A percentile compares a stretch with the other conserved stretches of the same genome.
These are phyloP conservation scores for Cenchrus americanus DNA, from an alignment of 176 grass and related monocot genomes.

Conservation along the genomic window DNA sequence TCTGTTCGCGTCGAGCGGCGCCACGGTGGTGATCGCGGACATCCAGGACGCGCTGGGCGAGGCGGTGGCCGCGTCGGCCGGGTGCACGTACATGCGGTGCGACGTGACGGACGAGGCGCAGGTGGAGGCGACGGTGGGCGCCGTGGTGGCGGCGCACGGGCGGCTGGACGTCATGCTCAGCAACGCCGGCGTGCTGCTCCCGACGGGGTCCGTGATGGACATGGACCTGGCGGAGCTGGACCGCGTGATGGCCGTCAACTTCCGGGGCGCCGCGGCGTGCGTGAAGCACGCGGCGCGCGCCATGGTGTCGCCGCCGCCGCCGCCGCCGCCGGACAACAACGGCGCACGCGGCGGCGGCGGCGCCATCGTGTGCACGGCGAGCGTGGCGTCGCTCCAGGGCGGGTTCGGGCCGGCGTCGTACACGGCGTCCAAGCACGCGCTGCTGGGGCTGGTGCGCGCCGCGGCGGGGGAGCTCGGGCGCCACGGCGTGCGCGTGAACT, in stretches of 20 bases:
- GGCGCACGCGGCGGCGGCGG: constrained; percentile 33
- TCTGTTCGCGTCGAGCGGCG: constrained; percentile 73
- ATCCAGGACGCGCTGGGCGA: constrained; percentile 71
- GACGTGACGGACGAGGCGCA: constrained; percentile 79
- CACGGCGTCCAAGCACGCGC: constrained; percentile 81
- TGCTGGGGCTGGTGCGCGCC: constrained; percentile 69
- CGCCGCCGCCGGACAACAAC: neutral
- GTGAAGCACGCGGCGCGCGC: constrained; percentile 76
- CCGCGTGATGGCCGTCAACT: constrained; percentile 78
- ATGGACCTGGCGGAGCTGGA: constrained; percentile 60
- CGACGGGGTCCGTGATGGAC: constrained; percentile 49
- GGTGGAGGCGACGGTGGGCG: constrained; percentile 59
- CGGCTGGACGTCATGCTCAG: constrained; percentile 80
- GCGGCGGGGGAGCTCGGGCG: constrained; percentile 70
- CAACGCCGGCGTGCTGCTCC: constrained; percentile 75
- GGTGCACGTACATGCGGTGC: constrained; percentile 66
- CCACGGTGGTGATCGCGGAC: constrained; percentile 76
- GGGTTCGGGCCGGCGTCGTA: constrained; percentile 72
- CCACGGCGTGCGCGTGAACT: constrained; percentile 75
- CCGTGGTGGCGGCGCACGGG: constrained; percentile 53
- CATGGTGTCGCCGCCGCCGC: constrained; percentile 36
- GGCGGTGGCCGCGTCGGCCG: constrained; percentile 52
- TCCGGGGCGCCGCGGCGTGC: constrained; percentile 57
- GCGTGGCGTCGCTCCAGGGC: constrained; percentile 59
- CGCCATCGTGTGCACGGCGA: constrained; percentile 77